Conservation (phyloP, 208 protist genomes). For the Balamuthia mandrillaris region DNA sequence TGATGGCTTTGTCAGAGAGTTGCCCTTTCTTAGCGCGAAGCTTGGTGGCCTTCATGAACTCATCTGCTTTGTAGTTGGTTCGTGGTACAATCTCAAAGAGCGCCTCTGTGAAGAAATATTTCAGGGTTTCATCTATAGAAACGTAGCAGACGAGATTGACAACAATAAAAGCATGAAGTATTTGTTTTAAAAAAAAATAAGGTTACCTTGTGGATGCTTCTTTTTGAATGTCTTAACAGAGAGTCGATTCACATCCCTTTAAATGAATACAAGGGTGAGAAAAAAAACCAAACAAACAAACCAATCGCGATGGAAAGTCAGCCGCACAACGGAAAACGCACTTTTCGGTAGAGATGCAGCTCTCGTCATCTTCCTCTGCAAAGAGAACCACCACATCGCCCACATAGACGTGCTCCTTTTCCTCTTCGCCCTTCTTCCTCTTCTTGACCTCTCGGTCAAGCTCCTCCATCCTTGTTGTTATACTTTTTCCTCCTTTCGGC, state of each 20-base stretch:
- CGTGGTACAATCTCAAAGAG: conserved; percentile 37
- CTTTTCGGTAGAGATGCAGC: neutral
- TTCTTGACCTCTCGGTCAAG: no score
- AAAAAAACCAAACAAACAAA: neutral
- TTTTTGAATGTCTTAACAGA: neutral
- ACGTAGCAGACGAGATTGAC: no score
- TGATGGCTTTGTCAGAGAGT: no score
- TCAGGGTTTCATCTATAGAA: no score
- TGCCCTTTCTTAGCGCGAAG: neutral
- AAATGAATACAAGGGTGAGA: neutral
- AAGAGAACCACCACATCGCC: neutral
- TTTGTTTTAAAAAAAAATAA: neutral
- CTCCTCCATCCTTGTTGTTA: no score
- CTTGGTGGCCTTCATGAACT: neutral
- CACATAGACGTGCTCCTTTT: neutral
- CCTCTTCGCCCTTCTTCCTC: no score
- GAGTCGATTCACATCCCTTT: neutral
- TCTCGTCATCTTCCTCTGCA: conserved; percentile 8
- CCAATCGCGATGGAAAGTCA: neutral
- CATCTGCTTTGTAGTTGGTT: neutral
- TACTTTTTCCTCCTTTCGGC: no score
- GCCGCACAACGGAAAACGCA: neutral
- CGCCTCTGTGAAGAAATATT: neutral
- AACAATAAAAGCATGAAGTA: neutral
- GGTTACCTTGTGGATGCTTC: conserved; percentile 7